Evolutionary conservation across 495 filamentous ascomycete genomes (phyloP), one percentile per base, ranked within the genome.

Genomic region (Parachaetomium inaequale): DNA sequence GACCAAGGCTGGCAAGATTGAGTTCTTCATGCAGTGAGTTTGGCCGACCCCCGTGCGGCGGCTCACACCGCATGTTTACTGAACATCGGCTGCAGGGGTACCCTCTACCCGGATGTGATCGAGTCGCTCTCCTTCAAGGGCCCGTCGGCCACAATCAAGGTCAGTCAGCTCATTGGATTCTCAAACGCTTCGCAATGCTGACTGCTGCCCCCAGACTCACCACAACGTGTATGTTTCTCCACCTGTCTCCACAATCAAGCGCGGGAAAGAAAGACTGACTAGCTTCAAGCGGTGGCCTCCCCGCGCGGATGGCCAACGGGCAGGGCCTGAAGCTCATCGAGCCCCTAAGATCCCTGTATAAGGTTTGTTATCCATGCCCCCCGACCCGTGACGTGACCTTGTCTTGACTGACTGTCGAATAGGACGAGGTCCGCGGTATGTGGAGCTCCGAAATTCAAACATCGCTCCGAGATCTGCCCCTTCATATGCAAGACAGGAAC

Each of bases 101-200:
- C 72, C 1, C 61, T 77, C 46, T 76, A 74, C 36, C 71, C 83
- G 25, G 88, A 92, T 72, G 87, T 92, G 52, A 93, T 94, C 66
- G 90, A 92, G 70, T 86, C 81, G 65, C 84, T 93, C 64, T 88
- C 84, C 45, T 93, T 92, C 82, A 90, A 90, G 76, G 91, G 89
- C 0, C 90, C 91, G 23, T 85, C 81, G 17, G 82, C 83, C 36
- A 95, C 92, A 11, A 94, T 96, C 71, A 95, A 94, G 75, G 47
- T 62, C 10, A 40, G 60, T 56, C 26, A 12, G 10, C 6, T 19
- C 26, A 21, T 26, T 19, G 31, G n/a, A 42, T n/a, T 26, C 49
- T 17, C 4, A 7, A 14, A 32, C 17, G n/a, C 14, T 3, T 17
- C 8, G 17, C 15, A 32, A n/a, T 15, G 36, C 47, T 60, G 58